These are phyloP conservation scores for Moniliophthora roreri DNA, from an alignment of 1,284 basidiomycete genomes.

Conservation along the genomic window DNA sequence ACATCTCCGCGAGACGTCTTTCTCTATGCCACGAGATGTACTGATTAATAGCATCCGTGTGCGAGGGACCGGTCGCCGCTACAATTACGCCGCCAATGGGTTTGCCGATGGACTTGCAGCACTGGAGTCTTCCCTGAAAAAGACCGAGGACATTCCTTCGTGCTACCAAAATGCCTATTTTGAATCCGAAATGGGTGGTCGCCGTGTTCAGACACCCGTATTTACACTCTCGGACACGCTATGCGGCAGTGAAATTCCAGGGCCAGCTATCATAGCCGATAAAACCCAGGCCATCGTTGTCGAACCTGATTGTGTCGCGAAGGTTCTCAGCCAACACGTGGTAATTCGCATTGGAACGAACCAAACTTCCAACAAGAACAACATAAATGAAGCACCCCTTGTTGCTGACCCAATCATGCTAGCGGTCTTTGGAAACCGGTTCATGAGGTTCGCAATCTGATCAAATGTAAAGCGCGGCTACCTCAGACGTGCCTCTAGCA, in stretches of 20 bases:
- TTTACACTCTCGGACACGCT: slow-evolving; percentile 47
- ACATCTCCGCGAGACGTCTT: slow-evolving; percentile 8
- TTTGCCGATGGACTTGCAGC: neutral
- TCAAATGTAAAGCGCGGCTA: neutral
- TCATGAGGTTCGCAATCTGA: slow-evolving; percentile 9
- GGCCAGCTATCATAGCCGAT: slow-evolving; percentile 66
- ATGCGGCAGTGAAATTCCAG: slow-evolving; percentile 49
- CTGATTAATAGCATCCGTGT: slow-evolving; percentile 9
- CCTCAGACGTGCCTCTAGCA: neutral
- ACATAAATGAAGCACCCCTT: neutral
- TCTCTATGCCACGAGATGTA: slow-evolving; percentile 10
- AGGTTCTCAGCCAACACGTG: slow-evolving; percentile 7
- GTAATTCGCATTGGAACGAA: slow-evolving; percentile 8
- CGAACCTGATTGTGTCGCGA: slow-evolving; percentile 32
- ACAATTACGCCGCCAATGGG: slow-evolving; percentile 4
- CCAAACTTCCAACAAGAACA: neutral
- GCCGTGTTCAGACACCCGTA: slow-evolving; percentile 52
- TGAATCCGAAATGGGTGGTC: slow-evolving; percentile 47
- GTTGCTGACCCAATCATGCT: slow-evolving; percentile 12
- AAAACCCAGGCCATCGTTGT: slow-evolving; percentile 66
- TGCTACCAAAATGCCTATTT: slow-evolving; percentile 5
- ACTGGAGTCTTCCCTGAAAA: neutral
- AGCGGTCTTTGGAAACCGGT: slow-evolving; percentile 13
- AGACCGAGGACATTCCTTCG: neutral
- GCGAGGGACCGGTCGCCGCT: slow-evolving; percentile 6